Evolutionary conservation across 148 eudicot genomes (phyloP), one percentile per base, ranked within the genome.

Genomic region (Chenopodium album): DNA sequence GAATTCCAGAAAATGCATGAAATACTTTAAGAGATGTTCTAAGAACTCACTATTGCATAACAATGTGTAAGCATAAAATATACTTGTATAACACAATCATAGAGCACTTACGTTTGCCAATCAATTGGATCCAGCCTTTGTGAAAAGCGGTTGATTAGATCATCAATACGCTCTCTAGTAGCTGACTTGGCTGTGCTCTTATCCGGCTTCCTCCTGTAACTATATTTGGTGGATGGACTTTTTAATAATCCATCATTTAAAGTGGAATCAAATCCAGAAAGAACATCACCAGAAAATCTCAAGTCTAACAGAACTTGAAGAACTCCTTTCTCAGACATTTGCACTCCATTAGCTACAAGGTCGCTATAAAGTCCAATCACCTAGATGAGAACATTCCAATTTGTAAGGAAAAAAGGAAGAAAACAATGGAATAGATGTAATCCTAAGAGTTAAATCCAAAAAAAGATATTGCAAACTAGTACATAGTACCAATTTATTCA

Each of bases 101-200:
- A 31, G 31, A 59, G 73, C 32, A 81, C 92, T 88, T 86, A 93
- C 97, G 97, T 95, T 85, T 90, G 98, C 98, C 98, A 95, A 82
- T 95, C 98, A 77, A 93, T 96, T 74, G 98, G 99, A 86, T 95
- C 99, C 84, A 95, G 87, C 89, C 80, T 94, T 86, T 92, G 92
- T 32, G 97, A 85, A 82, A 92, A 89, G 64, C 83, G 88, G 82
- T 84, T 88, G 64, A 91, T 77, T 83, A 93, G 80, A 84, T 84
- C 88, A 87, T 92, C 88, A 62, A 90, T 59, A 78, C 86, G 92
- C 79, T 90, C 94, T 85, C 87, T 86, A 59, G 81, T 85, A 69
- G 80, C 91, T 65, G 97, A 91, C 83, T 90, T 95, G 82, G 81
- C 59, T 80, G 81, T 87, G 66, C 80, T 89, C 84, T 71, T 86